Conservation (phyloP, 2,329 filamentous ascomycete genomes). For the Diaporthe destruens region DNA sequence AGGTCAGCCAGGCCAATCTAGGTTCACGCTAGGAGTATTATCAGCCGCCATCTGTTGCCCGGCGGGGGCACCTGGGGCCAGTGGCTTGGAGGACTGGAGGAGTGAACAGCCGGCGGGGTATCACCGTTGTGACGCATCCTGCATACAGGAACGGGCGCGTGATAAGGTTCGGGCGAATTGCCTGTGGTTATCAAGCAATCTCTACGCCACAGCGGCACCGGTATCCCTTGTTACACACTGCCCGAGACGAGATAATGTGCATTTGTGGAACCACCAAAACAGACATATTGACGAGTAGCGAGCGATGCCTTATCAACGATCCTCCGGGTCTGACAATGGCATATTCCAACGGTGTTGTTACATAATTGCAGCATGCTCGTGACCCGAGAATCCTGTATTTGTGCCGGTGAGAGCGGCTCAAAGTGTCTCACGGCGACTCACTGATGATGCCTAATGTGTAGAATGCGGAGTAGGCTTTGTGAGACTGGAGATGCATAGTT, state of each 20-base stretch:
- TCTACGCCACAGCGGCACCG: conserved; percentile 8
- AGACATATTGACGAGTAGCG: not conserved
- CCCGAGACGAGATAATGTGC: not conserved
- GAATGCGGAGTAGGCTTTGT: not conserved
- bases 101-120: conserved; percentile 11
- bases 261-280: not conserved
- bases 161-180: conserved; percentile 27
- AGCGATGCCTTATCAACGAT: not conserved
- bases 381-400: conserved; percentile 3
- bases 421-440: not conserved
- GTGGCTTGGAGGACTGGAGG: conserved; percentile 14
- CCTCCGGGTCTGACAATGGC: not conserved
- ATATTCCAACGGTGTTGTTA: not conserved
- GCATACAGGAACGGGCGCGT: conserved; percentile 22
- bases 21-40: conserved; percentile 10
- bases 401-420: not conserved
- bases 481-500: not conserved
- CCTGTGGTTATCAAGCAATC: not conserved
- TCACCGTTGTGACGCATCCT: conserved; percentile 27
- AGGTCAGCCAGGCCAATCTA: not conserved
- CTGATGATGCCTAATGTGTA: not conserved
- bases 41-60: conserved; percentile 26
- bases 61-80: conserved; percentile 1
- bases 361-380: not conserved
- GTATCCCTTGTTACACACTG: not conserved